These are phyloP conservation scores for Globisporangium parvum DNA, from an alignment of 352 stramenopile species.

Conservation along the genomic window DNA sequence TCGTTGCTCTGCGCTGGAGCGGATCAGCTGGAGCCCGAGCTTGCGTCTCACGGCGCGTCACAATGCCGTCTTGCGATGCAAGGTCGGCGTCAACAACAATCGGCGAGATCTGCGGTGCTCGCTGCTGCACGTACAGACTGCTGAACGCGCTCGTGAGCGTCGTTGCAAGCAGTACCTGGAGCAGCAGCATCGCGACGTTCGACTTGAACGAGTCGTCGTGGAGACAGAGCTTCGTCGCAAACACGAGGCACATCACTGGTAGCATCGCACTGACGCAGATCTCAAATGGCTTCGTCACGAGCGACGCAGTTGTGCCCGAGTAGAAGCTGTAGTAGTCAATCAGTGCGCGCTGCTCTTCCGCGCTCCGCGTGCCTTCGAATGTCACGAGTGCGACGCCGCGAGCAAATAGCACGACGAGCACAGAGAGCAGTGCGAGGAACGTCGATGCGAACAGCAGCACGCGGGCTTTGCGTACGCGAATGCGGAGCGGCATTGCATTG, in stretches of 20 bases:
- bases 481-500: conserved; percentile 16
- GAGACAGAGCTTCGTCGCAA: conserved; percentile 29
- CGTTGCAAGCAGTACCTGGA: conserved; percentile 19
- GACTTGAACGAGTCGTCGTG: conserved; percentile 38
- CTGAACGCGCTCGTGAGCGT: conserved; percentile 41
- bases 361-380: conserved; percentile 12
- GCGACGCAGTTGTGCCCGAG: conserved; percentile 25
- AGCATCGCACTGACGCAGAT: conserved; percentile 29
- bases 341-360: conserved; percentile 10
- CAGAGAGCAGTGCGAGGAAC: conserved; percentile 18
- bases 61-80: conserved; percentile 5
- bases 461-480: conserved; percentile 19
- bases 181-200: conserved; percentile 18
- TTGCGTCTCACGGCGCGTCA: neutral
- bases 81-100: conserved; percentile 26
- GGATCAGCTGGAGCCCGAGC: conserved; percentile 1
- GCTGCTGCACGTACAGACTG: conserved; percentile 37
- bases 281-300: conserved; percentile 37
- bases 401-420: conserved; percentile 23
- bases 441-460: conserved; percentile 17
- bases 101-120: conserved; percentile 19
- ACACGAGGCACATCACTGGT: conserved; percentile 33
- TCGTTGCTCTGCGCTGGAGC: conserved; percentile 17
- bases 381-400: conserved; percentile 21
- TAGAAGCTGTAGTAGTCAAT: conserved; percentile 52